phyloP scores from a whole-genome alignment of 495 filamentous ascomycete species.

The Extremus antarcticus region DNA sequence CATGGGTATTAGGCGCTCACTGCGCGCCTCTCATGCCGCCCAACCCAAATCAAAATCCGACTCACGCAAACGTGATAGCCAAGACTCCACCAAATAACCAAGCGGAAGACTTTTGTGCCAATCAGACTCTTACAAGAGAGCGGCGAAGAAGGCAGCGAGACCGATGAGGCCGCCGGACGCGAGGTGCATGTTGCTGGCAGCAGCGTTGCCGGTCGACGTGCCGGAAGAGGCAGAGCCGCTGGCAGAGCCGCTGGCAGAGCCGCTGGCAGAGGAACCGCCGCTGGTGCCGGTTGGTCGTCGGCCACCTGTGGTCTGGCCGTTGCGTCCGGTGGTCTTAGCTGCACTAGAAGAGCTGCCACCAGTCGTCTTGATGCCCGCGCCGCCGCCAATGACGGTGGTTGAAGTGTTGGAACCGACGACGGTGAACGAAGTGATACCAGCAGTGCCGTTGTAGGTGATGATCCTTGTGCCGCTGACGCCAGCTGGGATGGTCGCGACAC shows the following conservation, averaged over 20 bases:
- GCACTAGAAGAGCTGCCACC: not conserved
- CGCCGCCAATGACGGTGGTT: constrained; percentile 21
- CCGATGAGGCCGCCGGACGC: constrained; percentile 19
- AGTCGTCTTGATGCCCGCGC: not conserved
- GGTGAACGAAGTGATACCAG: constrained; percentile 15
- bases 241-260: not conserved
- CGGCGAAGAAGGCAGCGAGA: constrained; percentile 20
- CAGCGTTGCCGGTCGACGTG: not conserved
- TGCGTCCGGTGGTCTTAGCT: not conserved
- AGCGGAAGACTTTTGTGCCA: not conserved
- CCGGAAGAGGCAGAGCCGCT: not conserved
- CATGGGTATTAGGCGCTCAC: not conserved
- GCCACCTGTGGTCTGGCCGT: not conserved
- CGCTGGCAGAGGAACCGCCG: not conserved
- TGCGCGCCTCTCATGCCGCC: not conserved
- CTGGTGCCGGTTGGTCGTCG: not conserved
- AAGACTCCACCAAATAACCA: not conserved
- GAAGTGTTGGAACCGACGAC: constrained; percentile 20
- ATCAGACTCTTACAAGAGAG: constrained; percentile 18
- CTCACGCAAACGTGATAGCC: not conserved
- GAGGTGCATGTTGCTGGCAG: constrained; percentile 9
- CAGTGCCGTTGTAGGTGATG: not conserved
- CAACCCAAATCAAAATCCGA: not conserved
- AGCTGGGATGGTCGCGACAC: constrained; percentile 40
- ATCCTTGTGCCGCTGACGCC: constrained; percentile 24